Conservation (phyloP, 73 alveolate species). For the Blepharisma stoltei region DNA sequence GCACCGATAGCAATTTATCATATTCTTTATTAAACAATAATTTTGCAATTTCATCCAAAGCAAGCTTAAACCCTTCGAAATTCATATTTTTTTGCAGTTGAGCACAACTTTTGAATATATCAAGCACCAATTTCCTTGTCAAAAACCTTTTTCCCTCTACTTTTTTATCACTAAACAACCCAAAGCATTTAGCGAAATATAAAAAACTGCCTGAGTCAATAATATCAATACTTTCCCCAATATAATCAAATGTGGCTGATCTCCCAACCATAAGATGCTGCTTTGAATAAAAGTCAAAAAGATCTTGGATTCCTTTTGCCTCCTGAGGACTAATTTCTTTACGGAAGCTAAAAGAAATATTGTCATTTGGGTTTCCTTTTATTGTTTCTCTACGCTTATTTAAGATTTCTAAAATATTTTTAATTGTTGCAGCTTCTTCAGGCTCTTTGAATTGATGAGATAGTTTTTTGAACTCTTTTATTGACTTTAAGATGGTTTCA, state of each 20-base stretch:
- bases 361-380: neutral
- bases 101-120: neutral
- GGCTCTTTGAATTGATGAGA: neutral
- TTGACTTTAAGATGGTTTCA: neutral
- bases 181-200: neutral
- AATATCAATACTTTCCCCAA: conserved; percentile 22
- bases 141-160: neutral
- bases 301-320: neutral
- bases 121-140: neutral
- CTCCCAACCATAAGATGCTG: conserved; percentile 16
- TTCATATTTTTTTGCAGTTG: conserved; percentile 10
- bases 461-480: conserved; percentile 6
- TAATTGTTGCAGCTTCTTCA: neutral
- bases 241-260: conserved; percentile 7
- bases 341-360: neutral
- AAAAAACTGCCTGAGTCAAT: conserved; percentile 16
- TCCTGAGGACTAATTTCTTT: neutral
- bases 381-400: neutral
- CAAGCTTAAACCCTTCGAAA: neutral
- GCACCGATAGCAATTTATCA: neutral
- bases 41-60: conserved; percentile 23
- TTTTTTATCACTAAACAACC: neutral
- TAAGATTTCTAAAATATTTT: conserved; percentile 6
- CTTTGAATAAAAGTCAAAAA: conserved; percentile 4
- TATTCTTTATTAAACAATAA: conserved; percentile 13